Base-by-base conservation (phyloP, 345 rosid species). In the Eucalyptus tenuipes region DNA sequence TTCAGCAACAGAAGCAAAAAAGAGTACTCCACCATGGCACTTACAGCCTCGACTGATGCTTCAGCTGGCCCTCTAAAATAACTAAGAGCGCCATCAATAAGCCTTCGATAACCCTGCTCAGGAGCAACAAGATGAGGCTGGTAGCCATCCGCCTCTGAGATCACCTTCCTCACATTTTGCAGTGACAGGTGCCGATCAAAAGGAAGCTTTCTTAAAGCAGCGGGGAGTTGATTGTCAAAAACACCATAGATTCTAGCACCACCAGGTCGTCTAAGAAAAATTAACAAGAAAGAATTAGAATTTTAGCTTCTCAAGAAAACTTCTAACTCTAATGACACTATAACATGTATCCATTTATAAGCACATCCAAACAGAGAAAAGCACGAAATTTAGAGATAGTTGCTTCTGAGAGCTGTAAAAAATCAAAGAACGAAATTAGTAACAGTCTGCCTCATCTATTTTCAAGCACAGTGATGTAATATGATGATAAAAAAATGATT, bases 1-100 rank as follows among this genome's bases (percentile, higher is more conserved):
- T 2, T 64, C 61, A n/a, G 22, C 29, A 75, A 75, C 84, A 40
- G 84, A 40, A 40, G 29, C 84, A 2, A 40, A 71, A 37, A 75
- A 75, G 84, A 40, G 14, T 75, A 20, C n/a, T 75, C 84, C 84
- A 40, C 42, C 7, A 75, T 40, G 84, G 44, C 84, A 91, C 96
- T 94, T 92, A 94, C 97, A 80, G 95, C 95, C 90, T 95, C 95
- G n/a, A 95, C 97, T 44, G 96, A 94, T 88, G 95, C 95, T 90
- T 94, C 95, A 80, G 96, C 96, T 42, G 97, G 97, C 59, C 93
- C 94, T 89, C 92, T 94, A 91, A 94, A 94, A 91, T 91, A 95
- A 89, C 91, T 92, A 48, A 95, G 92, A 33, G 95, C 93, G 12
- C 94, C 92, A 18, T 95, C 96, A 75, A 95, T 95, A 12, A 94